phyloP scores from a whole-genome alignment of 345 rosid species.

The Gossypium raimondii region DNA sequence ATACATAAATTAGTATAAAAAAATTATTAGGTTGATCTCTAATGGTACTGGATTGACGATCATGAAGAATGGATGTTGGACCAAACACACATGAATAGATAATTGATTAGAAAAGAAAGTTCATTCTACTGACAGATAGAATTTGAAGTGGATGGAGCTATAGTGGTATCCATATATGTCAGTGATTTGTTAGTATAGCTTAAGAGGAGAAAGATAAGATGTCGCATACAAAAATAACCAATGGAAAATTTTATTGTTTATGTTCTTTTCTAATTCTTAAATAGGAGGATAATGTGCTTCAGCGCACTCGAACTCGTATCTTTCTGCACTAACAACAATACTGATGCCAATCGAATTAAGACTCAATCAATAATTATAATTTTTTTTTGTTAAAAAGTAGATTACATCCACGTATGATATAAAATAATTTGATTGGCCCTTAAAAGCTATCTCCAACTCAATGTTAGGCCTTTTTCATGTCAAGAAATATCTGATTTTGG shows the following conservation, averaged over 20 bases:
- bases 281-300: too few species aligned
- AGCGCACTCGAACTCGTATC: accelerated
- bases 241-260: too few species aligned
- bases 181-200: not conserved
- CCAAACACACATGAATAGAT: not conserved
- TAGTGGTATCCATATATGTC: not conserved
- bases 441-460: not conserved
- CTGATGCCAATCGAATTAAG: too few species aligned
- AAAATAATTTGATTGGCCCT: not conserved
- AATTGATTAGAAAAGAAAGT: not conserved
- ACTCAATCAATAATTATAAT: too few species aligned
- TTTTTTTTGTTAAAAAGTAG: too few species aligned
- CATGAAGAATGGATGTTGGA: not conserved
- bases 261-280: too few species aligned
- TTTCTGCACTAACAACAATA: too few species aligned
- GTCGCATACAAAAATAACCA: too few species aligned
- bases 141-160: not conserved
- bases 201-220: not conserved
- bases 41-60: not conserved
- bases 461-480: not conserved
- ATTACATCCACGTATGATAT: not conserved
- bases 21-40: not conserved
- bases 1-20: not conserved
- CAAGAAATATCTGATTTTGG: too few species aligned
- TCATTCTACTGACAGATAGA: not conserved